Base-by-base conservation (phyloP, 192 early-diverging fungal genomes). In the Coemansia erecta region DNA sequence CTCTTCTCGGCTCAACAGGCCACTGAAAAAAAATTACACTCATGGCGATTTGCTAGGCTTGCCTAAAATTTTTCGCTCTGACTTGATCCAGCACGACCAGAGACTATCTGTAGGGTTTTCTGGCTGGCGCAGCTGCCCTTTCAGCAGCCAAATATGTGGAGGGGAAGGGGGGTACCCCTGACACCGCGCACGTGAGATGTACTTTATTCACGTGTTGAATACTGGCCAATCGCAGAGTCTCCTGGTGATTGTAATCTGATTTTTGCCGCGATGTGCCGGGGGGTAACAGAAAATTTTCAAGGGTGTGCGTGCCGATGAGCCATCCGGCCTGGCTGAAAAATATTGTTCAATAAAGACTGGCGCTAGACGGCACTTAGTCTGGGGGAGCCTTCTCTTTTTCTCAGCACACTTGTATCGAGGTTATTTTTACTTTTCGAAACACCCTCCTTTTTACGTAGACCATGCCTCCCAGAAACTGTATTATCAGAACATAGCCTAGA, bases 381-480 rank as follows among this genome's bases (percentile, higher is more conserved):
- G 26, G 23, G 68, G 48, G 48, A 54, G 60, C 49, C 28, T 56
- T 60, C 61, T 49, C 53, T 55, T 63, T 56, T 57, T 61, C 37
- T 63, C 63, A 47, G 56, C 56, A 51, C 66, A 49, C 50, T 58
- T 53, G 47, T 61, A 15, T 44, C 31, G 23, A 35, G 21, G 40
- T 41, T 53, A 24, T 23, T 43, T 46, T 58, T 41, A 31, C 40
- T 61, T 43, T 50, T 50, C 21, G 33, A 18, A 35, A 57, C 63
- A 58, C 57, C 33, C 19, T 24, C 39, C 22, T 51, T 45, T 33
- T 62, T 24, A 39, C 46, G 48, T 63, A 59, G 47, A 73, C 55
- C 50, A 78, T 78, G 75, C 75, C 75, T 68, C 65, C 65, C 66
- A 78, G 66, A 56, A 78, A 67, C 56, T 78, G 70, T 73, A 73